Conservation (phyloP, 2,329 filamentous ascomycete species). For the Hymenoscyphus albidus region DNA sequence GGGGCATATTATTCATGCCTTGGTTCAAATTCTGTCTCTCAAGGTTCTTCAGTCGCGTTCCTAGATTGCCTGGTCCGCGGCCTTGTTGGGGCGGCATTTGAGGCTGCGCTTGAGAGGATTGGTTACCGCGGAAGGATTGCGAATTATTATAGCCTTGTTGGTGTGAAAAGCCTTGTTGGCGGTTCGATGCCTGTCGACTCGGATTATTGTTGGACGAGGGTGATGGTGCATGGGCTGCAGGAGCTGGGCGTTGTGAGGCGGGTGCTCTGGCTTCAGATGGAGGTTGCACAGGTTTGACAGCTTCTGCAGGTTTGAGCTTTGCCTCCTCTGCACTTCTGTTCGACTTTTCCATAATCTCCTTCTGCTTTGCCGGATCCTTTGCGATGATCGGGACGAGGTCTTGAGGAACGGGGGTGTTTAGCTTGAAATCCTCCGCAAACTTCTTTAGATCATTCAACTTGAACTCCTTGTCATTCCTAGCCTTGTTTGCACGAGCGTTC, state of each 20-base stretch:
- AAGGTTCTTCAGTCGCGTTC: slow-evolving; percentile 27
- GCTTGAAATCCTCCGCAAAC: slow-evolving; percentile 90
- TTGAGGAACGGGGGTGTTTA: slow-evolving; percentile 84
- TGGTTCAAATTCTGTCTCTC: slow-evolving; percentile 28
- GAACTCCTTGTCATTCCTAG: slow-evolving; percentile 76
- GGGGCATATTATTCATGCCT: slow-evolving; percentile 23
- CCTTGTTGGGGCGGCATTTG: slow-evolving; percentile 24
- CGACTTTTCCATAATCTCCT: slow-evolving; percentile 86
- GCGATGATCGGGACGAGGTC: slow-evolving; percentile 93
- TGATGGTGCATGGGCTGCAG: slow-evolving; percentile 45
- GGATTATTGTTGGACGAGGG: slow-evolving; percentile 25
- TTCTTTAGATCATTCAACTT: slow-evolving; percentile 94
- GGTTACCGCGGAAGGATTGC: slow-evolving; percentile 34
- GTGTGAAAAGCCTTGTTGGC: slow-evolving; percentile 40
- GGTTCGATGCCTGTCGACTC: slow-evolving; percentile 29
- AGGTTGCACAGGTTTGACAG: slow-evolving; percentile 43
- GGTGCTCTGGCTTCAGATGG: slow-evolving; percentile 41
- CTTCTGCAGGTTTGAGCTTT: slow-evolving; percentile 43
- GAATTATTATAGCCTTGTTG: slow-evolving; percentile 44
- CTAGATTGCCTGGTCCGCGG: slow-evolving; percentile 23
- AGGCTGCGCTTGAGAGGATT: slow-evolving; percentile 27
- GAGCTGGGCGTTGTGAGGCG: slow-evolving; percentile 36
- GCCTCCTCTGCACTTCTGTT: slow-evolving; percentile 67
- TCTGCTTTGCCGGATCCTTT: slow-evolving; percentile 92
- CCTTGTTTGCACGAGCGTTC: slow-evolving; percentile 54